Evolutionary conservation across 1,284 basidiomycete genomes (phyloP).

Genomic region (Athelia sp.): DNA sequence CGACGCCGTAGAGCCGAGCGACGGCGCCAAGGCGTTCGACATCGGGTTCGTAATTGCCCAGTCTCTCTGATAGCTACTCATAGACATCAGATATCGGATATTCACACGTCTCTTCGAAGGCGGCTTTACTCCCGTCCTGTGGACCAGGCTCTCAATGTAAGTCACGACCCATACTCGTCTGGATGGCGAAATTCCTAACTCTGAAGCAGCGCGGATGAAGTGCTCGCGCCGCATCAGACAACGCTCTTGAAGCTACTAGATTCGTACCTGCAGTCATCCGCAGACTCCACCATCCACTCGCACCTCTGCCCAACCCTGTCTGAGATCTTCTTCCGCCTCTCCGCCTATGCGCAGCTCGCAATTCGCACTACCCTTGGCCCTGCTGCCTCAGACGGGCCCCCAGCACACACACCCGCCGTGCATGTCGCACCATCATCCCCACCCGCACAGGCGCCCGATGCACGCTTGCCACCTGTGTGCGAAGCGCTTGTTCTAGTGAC

Average conservation of each 20-base stretch:
- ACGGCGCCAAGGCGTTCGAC: conserved; percentile 65
- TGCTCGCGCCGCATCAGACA: conserved; percentile 79
- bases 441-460: conserved; percentile 41
- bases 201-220: conserved; percentile 52
- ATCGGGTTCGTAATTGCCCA: conserved; percentile 47
- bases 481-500: conserved; percentile 75
- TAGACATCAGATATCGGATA: conserved; percentile 42
- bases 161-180: conserved; percentile 16
- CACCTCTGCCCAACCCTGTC: conserved; percentile 49
- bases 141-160: conserved; percentile 47
- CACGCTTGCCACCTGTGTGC: conserved; percentile 68
- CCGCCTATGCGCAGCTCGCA: conserved; percentile 45
- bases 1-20: conserved; percentile 57
- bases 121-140: conserved; percentile 45
- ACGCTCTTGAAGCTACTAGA: conserved; percentile 84
- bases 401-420: background rate
- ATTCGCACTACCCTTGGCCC: conserved; percentile 43
- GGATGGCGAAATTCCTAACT: conserved; percentile 1
- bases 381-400: conserved; percentile 1
- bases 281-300: conserved; percentile 25
- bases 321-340: conserved; percentile 48
- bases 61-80: conserved; percentile 1
- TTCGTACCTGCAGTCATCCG: conserved; percentile 60
- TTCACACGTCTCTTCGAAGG: conserved; percentile 49
- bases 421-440: background rate